These are phyloP conservation scores for Anaeramoeba flamelloides DNA, from an alignment of 78 protist species.

Conservation along the genomic window DNA sequence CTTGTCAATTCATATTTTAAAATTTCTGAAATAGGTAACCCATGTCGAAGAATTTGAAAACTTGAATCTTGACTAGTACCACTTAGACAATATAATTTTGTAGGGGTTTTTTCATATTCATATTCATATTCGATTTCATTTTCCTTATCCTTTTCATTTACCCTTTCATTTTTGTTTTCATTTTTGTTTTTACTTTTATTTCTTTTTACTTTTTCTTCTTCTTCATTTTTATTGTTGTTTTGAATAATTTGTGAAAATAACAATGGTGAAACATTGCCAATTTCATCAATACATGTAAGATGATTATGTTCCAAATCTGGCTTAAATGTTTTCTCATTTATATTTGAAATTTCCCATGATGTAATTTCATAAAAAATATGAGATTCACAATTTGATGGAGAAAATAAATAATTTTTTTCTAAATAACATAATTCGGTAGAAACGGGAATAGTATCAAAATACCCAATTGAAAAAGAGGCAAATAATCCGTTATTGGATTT, in stretches of 20 bases:
- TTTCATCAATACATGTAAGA: not conserved
- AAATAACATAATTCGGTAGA: conserved; percentile 41
- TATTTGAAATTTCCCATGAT: not conserved
- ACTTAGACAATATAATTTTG: not conserved
- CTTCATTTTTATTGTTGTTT: too few species aligned
- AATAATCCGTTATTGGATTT: conserved; percentile 34
- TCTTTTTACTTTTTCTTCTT: too few species aligned
- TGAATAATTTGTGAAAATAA: not conserved
- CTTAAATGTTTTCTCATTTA: not conserved
- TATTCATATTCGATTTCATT: too few species aligned
- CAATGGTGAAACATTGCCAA: not conserved
- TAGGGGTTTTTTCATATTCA: not conserved
- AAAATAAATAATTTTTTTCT: conserved; percentile 60
- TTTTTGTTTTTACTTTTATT: too few species aligned
- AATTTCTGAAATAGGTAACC: conserved; percentile 46
- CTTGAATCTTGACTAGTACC: conserved; percentile 24
- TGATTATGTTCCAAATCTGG: not conserved
- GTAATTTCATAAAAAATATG: conserved; percentile 29
- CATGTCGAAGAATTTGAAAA: conserved; percentile 65
- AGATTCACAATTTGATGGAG: conserved; percentile 78
- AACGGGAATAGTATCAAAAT: conserved; percentile 74
- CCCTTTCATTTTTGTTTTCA: too few species aligned
- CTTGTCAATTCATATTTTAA: too few species aligned
- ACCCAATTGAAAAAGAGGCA: conserved; percentile 6
- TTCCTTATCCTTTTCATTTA: too few species aligned